These are phyloP conservation scores for Dictyostelium citrinum DNA, from an alignment of 78 protist species.

Conservation along the genomic window DNA sequence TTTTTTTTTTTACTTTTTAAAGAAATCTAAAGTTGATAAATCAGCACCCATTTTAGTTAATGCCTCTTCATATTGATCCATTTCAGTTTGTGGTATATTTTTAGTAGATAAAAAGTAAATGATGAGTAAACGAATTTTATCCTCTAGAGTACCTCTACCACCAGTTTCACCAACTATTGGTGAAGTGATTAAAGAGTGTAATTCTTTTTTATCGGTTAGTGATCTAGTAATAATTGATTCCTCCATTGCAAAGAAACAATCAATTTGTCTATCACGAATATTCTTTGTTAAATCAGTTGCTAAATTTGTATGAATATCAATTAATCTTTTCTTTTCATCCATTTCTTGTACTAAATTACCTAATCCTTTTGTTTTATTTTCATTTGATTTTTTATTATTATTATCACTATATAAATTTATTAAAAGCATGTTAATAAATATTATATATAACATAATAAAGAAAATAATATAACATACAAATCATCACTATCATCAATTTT, in stretches of 20 bases:
- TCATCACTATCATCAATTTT: constrained; percentile 14
- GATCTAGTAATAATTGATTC: constrained; percentile 81
- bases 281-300: constrained; percentile 82
- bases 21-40: constrained; percentile 40
- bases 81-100: constrained; percentile 13
- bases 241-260: constrained; percentile 72
- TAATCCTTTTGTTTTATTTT: constrained; percentile 16
- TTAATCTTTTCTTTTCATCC: constrained; percentile 77
- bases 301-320: constrained; percentile 86
- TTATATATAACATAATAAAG: neutral
- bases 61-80: constrained; percentile 34
- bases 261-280: constrained; percentile 83
- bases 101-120: constrained; percentile 70
- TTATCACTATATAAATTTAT: neutral
- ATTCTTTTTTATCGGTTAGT: constrained; percentile 51
- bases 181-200: constrained; percentile 64
- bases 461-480: neutral
- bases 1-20: constrained; percentile 30
- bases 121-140: constrained; percentile 86
- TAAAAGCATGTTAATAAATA: neutral
- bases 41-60: constrained; percentile 58
- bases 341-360: constrained; percentile 62
- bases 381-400: neutral
- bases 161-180: constrained; percentile 41
- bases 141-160: constrained; percentile 80